Evolutionary conservation across 2,329 filamentous ascomycete genomes (phyloP).

Genomic region (Fusarium armeniacum): DNA sequence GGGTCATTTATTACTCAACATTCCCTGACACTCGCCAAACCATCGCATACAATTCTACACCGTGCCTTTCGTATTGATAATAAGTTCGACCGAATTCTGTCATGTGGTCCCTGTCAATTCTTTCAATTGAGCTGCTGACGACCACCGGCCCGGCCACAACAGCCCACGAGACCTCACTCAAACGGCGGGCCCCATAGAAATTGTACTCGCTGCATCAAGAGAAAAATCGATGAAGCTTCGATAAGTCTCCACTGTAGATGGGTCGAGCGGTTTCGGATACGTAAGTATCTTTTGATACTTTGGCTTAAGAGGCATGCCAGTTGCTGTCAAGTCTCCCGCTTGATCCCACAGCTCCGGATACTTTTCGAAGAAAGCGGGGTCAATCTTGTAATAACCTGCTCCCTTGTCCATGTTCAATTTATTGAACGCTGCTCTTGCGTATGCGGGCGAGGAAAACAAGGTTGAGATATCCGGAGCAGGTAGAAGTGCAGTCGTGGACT

Average conservation of each 20-base stretch:
- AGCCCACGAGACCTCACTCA: neutral
- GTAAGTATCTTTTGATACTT: slow-evolving; percentile 50
- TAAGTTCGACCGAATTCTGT: neutral
- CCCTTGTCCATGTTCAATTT: slow-evolving; percentile 53
- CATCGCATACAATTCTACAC: slow-evolving; percentile 10
- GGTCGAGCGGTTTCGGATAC: slow-evolving; percentile 50
- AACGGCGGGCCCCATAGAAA: slow-evolving; percentile 19
- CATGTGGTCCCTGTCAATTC: slow-evolving; percentile 15
- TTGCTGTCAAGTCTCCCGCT: slow-evolving; percentile 46
- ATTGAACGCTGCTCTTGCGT: slow-evolving; percentile 49
- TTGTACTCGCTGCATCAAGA: slow-evolving; percentile 46
- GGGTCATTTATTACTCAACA: slow-evolving; percentile 42
- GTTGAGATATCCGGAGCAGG: slow-evolving; percentile 47
- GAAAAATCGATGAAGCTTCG: slow-evolving; percentile 54
- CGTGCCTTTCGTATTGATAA: neutral
- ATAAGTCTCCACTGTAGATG: slow-evolving; percentile 51
- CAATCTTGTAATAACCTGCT: slow-evolving; percentile 53
- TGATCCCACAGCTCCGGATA: slow-evolving; percentile 53
- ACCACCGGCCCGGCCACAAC: slow-evolving; percentile 7
- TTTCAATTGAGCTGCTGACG: neutral
- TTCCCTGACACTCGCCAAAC: slow-evolving; percentile 35
- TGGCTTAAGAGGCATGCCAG: slow-evolving; percentile 51
- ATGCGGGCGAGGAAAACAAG: slow-evolving; percentile 43
- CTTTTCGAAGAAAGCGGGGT: slow-evolving; percentile 52
- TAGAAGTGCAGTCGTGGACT: slow-evolving; percentile 20